Evolutionary conservation across 352 stramenopile genomes (phyloP).

Genomic region (Phytophthora tentaculata): DNA sequence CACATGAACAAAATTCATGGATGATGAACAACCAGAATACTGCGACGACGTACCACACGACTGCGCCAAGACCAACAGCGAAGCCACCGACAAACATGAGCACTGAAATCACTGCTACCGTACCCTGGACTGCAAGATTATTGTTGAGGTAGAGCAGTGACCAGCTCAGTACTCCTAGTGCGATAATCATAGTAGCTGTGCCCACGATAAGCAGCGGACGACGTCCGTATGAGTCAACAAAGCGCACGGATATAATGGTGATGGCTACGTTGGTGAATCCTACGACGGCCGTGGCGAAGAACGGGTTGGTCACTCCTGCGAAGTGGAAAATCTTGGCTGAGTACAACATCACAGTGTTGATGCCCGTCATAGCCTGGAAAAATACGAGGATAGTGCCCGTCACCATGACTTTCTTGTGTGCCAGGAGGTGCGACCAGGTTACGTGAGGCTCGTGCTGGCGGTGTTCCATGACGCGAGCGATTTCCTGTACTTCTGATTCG

Average conservation of each 20-base stretch:
- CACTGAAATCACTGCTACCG: slow-evolving; percentile 78
- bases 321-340: slow-evolving; percentile 92
- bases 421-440: slow-evolving; percentile 59
- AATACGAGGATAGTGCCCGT: slow-evolving; percentile 76
- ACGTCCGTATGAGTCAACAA: slow-evolving; percentile 81
- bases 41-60: slow-evolving; percentile 64
- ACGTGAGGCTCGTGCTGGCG: slow-evolving; percentile 47
- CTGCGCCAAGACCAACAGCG: slow-evolving; percentile 79
- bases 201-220: slow-evolving; percentile 76
- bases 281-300: slow-evolving; percentile 82
- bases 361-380: slow-evolving; percentile 90
- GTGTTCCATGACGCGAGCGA: slow-evolving; percentile 69
- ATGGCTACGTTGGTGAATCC: slow-evolving; percentile 76
- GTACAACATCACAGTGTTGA: slow-evolving; percentile 94
- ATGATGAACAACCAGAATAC: neutral
- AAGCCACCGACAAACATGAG: slow-evolving; percentile 87
- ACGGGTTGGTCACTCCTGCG: slow-evolving; percentile 86
- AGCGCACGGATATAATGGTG: slow-evolving; percentile 76
- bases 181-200: slow-evolving; percentile 75
- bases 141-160: slow-evolving; percentile 68
- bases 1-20: neutral
- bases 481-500: slow-evolving; percentile 68
- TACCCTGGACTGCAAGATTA: slow-evolving; percentile 55
- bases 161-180: slow-evolving; percentile 69
- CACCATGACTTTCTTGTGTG: slow-evolving; percentile 63